Conservation (phyloP, 495 filamentous ascomycete species). For the Lasiosphaeria ovina region DNA sequence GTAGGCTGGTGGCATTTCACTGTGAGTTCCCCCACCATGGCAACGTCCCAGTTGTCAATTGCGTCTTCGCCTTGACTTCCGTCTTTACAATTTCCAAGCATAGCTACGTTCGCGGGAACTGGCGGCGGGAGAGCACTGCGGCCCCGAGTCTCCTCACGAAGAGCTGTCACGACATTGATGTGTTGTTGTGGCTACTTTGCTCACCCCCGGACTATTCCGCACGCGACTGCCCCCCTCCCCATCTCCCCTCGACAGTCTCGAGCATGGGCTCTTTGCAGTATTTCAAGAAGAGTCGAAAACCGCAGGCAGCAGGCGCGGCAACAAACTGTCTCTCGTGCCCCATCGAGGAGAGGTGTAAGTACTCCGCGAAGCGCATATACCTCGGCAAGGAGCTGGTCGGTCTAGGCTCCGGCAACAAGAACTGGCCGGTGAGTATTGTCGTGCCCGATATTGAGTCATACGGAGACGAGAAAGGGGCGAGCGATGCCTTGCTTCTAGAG, state of each 20-base stretch:
- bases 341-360: slow-evolving; percentile 70
- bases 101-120: slow-evolving; percentile 91
- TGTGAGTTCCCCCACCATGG: background rate
- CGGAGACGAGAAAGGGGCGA: slow-evolving; percentile 38
- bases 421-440: slow-evolving; percentile 86
- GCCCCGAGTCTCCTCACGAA: slow-evolving; percentile 87
- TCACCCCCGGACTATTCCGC: slow-evolving; percentile 50
- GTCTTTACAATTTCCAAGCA: slow-evolving; percentile 42
- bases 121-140: slow-evolving; percentile 71
- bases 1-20: slow-evolving; percentile 96
- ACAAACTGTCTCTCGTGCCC: slow-evolving; percentile 86
- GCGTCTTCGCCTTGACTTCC: background rate
- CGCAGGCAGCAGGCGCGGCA: slow-evolving; percentile 63
- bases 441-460: slow-evolving; percentile 86
- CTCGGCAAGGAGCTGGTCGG: slow-evolving; percentile 47
- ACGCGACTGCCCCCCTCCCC: slow-evolving; percentile 45
- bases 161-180: slow-evolving; percentile 91
- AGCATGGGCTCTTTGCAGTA: slow-evolving; percentile 72
- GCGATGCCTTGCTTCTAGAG: slow-evolving; percentile 42
- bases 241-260: slow-evolving; percentile 70
- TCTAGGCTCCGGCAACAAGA: slow-evolving; percentile 52
- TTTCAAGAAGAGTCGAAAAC: slow-evolving; percentile 73
- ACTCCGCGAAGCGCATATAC: slow-evolving; percentile 82
- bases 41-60: background rate
- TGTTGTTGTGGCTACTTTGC: slow-evolving; percentile 83